Percentiles rank a stretch among this genome's conserved stretches.
Evolutionary conservation across 345 rosid species (phyloP).

Genomic region (Ceriops zippeliana): DNA sequence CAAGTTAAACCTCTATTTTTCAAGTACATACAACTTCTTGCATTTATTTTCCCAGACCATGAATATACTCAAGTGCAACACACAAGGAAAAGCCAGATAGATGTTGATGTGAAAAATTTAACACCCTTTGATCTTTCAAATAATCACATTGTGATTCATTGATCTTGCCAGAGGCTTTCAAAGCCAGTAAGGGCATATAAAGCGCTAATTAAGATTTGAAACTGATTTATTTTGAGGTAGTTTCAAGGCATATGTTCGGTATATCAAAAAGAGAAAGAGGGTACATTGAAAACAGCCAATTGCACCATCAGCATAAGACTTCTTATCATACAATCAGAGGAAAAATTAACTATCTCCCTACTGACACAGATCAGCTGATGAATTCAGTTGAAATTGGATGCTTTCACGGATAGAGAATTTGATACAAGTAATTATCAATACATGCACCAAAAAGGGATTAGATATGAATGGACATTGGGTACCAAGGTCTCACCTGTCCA

Average conservation of each 20-base stretch:
- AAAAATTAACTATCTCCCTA: no score
- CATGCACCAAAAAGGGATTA: no score
- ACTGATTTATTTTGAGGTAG: background rate
- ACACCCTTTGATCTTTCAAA: background rate
- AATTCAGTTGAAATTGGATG: background rate
- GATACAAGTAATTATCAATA: no score
- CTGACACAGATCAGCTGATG: background rate
- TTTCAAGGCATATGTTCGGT: background rate
- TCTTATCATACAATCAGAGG: no score
- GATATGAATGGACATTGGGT: background rate
- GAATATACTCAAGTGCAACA: background rate
- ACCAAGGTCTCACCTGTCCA: constrained; percentile 68
- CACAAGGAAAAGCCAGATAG: background rate
- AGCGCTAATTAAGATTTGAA: background rate
- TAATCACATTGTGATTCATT: no score
- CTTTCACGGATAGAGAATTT: no score
- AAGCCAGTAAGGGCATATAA: background rate
- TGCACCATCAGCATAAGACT: no score
- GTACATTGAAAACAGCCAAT: no score
- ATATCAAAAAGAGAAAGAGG: no score
- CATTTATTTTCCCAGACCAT: background rate
- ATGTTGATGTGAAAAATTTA: background rate
- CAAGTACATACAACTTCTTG: constrained; percentile 5
- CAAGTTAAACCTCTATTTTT: background rate
- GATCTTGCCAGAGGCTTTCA: background rate